Base-by-base conservation (phyloP, 176 grass and related monocot genomes). In the Puya raimondii region DNA sequence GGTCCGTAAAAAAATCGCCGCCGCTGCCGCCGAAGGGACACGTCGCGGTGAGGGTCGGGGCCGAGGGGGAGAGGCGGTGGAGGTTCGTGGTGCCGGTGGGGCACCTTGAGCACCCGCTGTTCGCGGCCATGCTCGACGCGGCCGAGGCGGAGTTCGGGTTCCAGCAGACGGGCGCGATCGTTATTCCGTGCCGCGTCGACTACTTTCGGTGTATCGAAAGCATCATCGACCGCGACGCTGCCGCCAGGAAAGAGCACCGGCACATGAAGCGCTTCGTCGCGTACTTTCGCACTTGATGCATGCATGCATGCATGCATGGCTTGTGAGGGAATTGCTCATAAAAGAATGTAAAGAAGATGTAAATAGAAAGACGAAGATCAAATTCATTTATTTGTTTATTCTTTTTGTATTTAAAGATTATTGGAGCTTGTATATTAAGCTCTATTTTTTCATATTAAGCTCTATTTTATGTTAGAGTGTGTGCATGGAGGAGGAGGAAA, bases 81-180 rank as follows among this genome's bases (percentile, higher is more conserved):
- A 75, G 86, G 0, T 96, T 96, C 67, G 86, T 90, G 4, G 88
- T 96, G 2, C 92, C 92, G 70, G 83, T 96, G 4, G 79, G 50
- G 11, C 84, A 89, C 83, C 82, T 96, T 63, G 79, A 75, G 66
- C 92, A 96, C 85, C 92, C 88, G 73, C 81, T 96, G 13, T 96
- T 96, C 86, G 67, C 66, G 26, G 73, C 79, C 18, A 81, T 96
- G 57, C 76, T 96, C 22, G 79, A 91, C 0, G 83, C 76, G 79
- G 92, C 92, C 12, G 86, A 89, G 73, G 80, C 79, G 56, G 92
- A 89, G 82, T 96, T 85, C 70, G 92, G 88, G 2, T 96, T 89
- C 81, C 15, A 71, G 13, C 92, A 92, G 47, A 75, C 51, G 68
- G 92, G 92, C 8, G 80, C 88, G 64, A 83, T 96, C 73, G 79